A percentile compares a stretch with the other conserved stretches of the same genome.
These are phyloP conservation scores for Penicillium canariense DNA, from an alignment of 495 filamentous ascomycete species.

Conservation along the genomic window DNA sequence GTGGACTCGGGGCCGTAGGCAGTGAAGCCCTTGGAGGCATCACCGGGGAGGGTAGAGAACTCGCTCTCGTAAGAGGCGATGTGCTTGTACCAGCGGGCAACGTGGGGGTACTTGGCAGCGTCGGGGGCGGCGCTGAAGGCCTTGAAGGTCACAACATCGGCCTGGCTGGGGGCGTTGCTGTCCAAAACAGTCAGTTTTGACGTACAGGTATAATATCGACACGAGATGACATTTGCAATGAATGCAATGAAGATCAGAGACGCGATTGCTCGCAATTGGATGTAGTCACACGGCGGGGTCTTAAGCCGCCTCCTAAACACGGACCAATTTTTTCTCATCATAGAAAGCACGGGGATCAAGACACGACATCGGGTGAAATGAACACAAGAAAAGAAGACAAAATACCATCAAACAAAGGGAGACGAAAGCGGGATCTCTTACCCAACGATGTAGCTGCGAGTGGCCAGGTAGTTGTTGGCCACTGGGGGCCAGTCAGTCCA, in stretches of 20 bases:
- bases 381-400: conserved; percentile 7
- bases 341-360: conserved; percentile 33
- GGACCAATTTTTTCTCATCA: conserved; percentile 97
- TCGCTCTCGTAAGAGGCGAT: conserved; percentile 86
- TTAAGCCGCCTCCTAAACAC: conserved; percentile 99
- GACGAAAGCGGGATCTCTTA: conserved; percentile 46
- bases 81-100: conserved; percentile 98
- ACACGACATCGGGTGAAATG: conserved; percentile 9
- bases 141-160: conserved; percentile 94
- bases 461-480: conserved; percentile 86
- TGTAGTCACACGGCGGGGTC: conserved; percentile 89
- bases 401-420: conserved; percentile 9
- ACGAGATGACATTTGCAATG: conserved; percentile 5
- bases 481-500: conserved; percentile 57
- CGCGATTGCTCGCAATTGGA: conserved; percentile 74
- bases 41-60: conserved; percentile 87
- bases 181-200: conserved; percentile 32
- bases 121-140: conserved; percentile 73
- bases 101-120: conserved; percentile 85
- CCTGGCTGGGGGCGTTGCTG: conserved; percentile 85
- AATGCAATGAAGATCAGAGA: conserved; percentile 62
- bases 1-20: conserved; percentile 84
- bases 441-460: conserved; percentile 92
- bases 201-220: conserved; percentile 2
- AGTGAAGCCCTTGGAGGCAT: conserved; percentile 82